phyloP scores from a whole-genome alignment of 768 basidiomycete genomes.

The Leccinum aurantiacum region DNA sequence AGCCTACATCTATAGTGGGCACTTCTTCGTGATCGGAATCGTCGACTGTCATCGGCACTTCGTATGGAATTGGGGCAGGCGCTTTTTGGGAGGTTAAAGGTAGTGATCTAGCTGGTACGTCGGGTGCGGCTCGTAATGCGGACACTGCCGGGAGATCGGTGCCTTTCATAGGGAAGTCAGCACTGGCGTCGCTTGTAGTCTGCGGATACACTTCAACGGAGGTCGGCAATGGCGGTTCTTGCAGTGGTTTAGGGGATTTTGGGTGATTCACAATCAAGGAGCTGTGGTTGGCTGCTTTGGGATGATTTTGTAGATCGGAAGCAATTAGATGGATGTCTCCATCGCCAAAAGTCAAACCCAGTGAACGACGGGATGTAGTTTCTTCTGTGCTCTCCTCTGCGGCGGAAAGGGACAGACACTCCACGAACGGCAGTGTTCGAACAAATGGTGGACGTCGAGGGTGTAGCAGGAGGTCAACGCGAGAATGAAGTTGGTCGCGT shows the following conservation, averaged over 20 bases:
- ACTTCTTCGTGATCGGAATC: conserved; percentile 73
- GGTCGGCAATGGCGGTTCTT: not conserved
- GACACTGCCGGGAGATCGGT: not conserved
- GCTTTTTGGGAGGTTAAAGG: conserved; percentile 3
- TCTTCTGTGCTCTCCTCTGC: conserved; percentile 70
- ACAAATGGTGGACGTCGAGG: conserved; percentile 78
- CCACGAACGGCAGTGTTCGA: conserved; percentile 63
- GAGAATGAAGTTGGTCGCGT: conserved; percentile 29
- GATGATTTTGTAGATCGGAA: conserved; percentile 3
- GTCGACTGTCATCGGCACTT: conserved; percentile 22
- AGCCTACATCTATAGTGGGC: conserved; percentile 74
- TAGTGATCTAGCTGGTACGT: not conserved
- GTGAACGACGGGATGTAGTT: conserved; percentile 40
- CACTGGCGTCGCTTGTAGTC: not conserved
- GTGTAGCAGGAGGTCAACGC: conserved; percentile 67
- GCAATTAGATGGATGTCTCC: not conserved
- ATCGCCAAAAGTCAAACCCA: conserved; percentile 36
- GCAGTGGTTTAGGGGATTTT: not conserved
- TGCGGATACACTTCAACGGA: conserved; percentile 2
- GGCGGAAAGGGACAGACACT: conserved; percentile 58
- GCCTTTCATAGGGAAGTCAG: not conserved
- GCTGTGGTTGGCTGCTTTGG: conserved; percentile 1
- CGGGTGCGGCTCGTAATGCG: not conserved
- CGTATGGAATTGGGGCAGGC: not conserved
- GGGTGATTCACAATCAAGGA: conserved; percentile 2